Evolutionary conservation across 2,329 filamentous ascomycete species (phyloP).

Genomic region (Aspergillus unguis): DNA sequence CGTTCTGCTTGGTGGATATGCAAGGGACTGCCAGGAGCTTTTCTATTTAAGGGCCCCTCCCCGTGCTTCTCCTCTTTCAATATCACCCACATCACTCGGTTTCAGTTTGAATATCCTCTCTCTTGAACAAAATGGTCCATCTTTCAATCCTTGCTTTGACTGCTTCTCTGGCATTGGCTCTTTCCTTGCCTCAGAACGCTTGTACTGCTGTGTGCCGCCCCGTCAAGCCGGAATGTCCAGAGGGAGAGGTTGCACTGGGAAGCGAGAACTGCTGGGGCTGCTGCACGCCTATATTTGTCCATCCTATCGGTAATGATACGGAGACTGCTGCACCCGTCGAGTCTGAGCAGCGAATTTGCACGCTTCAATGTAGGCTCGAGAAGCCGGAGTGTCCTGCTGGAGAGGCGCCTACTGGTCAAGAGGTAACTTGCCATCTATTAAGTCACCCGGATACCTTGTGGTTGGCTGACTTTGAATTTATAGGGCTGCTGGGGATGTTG

Average conservation of each 20-base stretch:
- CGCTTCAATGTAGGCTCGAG: not conserved
- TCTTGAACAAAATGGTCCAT: not conserved
- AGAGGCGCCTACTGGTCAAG: not conserved
- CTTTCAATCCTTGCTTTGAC: not conserved
- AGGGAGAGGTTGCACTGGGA: not conserved
- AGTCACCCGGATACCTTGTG: no score
- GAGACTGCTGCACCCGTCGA: not conserved
- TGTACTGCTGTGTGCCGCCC: conserved; percentile 1
- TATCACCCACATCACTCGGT: not conserved
- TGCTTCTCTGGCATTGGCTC: not conserved
- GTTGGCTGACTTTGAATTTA: not conserved
- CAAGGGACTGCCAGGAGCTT: no score
- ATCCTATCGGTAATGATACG: not conserved
- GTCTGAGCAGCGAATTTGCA: not conserved
- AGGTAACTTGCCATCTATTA: not conserved
- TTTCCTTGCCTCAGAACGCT: not conserved
- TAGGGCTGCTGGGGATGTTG: conserved; percentile 8
- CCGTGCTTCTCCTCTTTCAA: not conserved
- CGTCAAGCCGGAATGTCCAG: conserved; percentile 1
- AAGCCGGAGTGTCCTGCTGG: conserved; percentile 4
- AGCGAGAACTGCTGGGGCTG: conserved; percentile 9
- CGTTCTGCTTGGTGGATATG: no score
- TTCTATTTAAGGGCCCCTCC: not conserved
- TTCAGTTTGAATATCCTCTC: not conserved
- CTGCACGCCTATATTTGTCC: not conserved